These are phyloP conservation scores for Komagataella pastoris DNA, from an alignment of 805 yeast species.

Conservation along the genomic window DNA sequence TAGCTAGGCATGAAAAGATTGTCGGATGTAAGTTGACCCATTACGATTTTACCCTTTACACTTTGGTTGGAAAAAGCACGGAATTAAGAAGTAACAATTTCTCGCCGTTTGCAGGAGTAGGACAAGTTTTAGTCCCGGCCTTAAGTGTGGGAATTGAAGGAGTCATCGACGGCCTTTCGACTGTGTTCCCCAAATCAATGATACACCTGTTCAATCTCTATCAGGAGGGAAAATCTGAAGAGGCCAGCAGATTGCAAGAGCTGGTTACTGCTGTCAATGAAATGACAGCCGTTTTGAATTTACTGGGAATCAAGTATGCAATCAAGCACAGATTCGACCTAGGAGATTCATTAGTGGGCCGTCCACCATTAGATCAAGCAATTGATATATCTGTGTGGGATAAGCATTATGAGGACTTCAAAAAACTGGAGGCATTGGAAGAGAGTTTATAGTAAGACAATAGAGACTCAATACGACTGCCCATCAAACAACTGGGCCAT, in stretches of 20 bases:
- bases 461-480: background rate
- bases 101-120: slow-evolving; percentile 33
- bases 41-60: slow-evolving; percentile 33
- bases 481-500: background rate
- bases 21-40: slow-evolving; percentile 41
- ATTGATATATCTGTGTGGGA: slow-evolving; percentile 17
- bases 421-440: slow-evolving; percentile 3
- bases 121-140: slow-evolving; percentile 35
- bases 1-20: slow-evolving; percentile 30
- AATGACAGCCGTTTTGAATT: slow-evolving; percentile 25
- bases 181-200: slow-evolving; percentile 36
- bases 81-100: slow-evolving; percentile 25
- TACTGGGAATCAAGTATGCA: slow-evolving; percentile 33
- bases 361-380: slow-evolving; percentile 30
- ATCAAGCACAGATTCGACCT: slow-evolving; percentile 22
- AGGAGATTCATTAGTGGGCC: slow-evolving; percentile 26
- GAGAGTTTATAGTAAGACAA: background rate
- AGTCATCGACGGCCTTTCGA: slow-evolving; percentile 38
- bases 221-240: slow-evolving; percentile 23
- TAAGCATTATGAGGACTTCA: slow-evolving; percentile 3
- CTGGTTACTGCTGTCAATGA: slow-evolving; percentile 31
- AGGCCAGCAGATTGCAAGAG: slow-evolving; percentile 28
- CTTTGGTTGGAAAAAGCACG: slow-evolving; percentile 28
- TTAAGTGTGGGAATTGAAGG: slow-evolving; percentile 32
- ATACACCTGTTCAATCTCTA: slow-evolving; percentile 26